phyloP scores from a whole-genome alignment of 2,329 filamentous ascomycete species.

The Bipolaris zeicola region DNA sequence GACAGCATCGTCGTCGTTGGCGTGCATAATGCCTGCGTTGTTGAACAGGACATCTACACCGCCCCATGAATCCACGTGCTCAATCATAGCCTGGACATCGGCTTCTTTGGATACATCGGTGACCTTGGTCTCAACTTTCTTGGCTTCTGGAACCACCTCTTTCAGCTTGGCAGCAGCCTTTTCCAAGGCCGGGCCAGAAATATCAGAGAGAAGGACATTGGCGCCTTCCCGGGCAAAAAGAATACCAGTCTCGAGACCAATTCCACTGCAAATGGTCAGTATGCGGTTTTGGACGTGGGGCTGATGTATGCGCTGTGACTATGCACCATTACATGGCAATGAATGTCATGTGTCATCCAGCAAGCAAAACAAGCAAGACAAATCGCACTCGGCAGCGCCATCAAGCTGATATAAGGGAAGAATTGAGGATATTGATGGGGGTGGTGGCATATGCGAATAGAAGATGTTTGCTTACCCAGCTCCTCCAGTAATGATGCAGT shows the following conservation, averaged over 20 bases:
- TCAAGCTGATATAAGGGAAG: background rate
- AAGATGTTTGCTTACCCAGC: conserved; percentile 68
- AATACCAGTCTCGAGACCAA: conserved; percentile 89
- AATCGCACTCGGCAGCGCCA: background rate
- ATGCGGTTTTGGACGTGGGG: background rate
- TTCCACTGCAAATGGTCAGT: conserved; percentile 66
- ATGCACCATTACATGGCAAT: background rate
- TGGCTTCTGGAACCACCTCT: conserved; percentile 66
- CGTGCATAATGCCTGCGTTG: conserved; percentile 97
- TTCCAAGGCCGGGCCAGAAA: conserved; percentile 77
- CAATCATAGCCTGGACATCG: conserved; percentile 76
- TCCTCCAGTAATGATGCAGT: conserved; percentile 80
- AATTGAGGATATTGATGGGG: background rate
- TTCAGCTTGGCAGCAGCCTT: conserved; percentile 77
- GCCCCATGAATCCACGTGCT: conserved; percentile 79
- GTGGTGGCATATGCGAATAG: background rate
- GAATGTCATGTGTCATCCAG: background rate
- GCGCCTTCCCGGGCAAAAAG: conserved; percentile 90
- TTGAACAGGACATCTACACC: conserved; percentile 94
- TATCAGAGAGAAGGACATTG: conserved; percentile 82
- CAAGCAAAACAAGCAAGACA: background rate
- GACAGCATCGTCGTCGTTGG: conserved; percentile 68
- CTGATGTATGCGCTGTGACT: background rate
- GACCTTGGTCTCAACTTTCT: conserved; percentile 65
- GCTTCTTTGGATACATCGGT: conserved; percentile 87